Conservation (phyloP, 1,284 basidiomycete species). For the Xerocomus tenax region DNA sequence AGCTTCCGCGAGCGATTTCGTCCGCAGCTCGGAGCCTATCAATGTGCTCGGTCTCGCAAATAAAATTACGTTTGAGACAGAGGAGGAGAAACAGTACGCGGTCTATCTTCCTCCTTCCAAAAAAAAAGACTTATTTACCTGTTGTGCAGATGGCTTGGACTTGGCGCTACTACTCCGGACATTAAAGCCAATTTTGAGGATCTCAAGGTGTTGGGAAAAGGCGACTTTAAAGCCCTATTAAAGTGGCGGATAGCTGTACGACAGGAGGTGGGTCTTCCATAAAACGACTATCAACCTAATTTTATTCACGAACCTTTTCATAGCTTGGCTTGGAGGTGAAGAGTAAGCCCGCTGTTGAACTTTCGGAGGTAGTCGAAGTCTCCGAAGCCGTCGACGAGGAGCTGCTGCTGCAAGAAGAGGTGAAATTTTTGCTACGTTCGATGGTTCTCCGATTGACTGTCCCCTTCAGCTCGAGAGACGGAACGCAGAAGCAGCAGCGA, state of each 20-base stretch:
- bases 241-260: slow-evolving; percentile 85
- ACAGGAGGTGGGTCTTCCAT: slow-evolving; percentile 55
- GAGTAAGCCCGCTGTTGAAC: slow-evolving; percentile 60
- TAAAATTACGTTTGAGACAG: slow-evolving; percentile 73
- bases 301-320: slow-evolving; percentile 4
- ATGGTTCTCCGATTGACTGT: slow-evolving; percentile 2
- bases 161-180: slow-evolving; percentile 71
- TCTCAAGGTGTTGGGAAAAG: slow-evolving; percentile 94
- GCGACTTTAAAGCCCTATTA: slow-evolving; percentile 89
- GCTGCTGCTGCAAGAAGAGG: slow-evolving; percentile 81
- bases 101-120: slow-evolving; percentile 1
- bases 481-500: slow-evolving; percentile 68
- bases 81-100: slow-evolving; percentile 75
- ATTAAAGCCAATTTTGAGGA: slow-evolving; percentile 80
- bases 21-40: slow-evolving; percentile 68
- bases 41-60: slow-evolving; percentile 77
- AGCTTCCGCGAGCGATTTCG: slow-evolving; percentile 66
- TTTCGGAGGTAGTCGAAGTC: slow-evolving; percentile 70
- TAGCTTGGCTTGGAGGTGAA: slow-evolving; percentile 79
- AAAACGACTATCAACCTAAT: not conserved
- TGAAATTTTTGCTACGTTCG: slow-evolving; percentile 26
- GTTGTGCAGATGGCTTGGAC: slow-evolving; percentile 55
- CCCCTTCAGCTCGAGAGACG: slow-evolving; percentile 67
- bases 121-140: slow-evolving; percentile 5
- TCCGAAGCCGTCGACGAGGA: slow-evolving; percentile 78